phyloP scores from a whole-genome alignment of 2,329 filamentous ascomycete species.

The Monilinia polystroma region DNA sequence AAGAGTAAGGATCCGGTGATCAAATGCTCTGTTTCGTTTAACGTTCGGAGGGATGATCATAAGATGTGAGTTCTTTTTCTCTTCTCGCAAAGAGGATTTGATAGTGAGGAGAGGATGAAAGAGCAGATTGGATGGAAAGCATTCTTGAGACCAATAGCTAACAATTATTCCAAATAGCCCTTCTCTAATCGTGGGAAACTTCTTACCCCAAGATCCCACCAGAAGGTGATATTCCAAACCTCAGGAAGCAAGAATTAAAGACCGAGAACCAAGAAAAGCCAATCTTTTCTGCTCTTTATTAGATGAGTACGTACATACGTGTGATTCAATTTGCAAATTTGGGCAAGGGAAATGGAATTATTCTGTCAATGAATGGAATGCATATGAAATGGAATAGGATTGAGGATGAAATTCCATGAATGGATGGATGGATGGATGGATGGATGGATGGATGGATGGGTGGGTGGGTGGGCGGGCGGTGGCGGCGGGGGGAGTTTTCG shows the following conservation, averaged over 20 bases:
- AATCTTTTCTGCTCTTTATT: slow-evolving; percentile 5
- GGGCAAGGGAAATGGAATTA: background rate
- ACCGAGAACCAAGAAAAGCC: background rate
- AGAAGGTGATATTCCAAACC: slow-evolving; percentile 42
- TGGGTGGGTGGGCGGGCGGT: background rate
- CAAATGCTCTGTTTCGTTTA: slow-evolving; percentile 96
- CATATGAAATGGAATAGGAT: background rate
- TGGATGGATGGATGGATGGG: background rate
- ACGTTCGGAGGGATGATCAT: slow-evolving; percentile 89
- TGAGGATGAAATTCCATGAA: background rate
- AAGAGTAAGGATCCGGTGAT: slow-evolving; percentile 70
- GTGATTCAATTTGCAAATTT: background rate
- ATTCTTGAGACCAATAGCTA: background rate
- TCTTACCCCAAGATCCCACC: slow-evolving; percentile 77
- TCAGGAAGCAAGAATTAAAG: slow-evolving; percentile 26
- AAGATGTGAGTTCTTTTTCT: slow-evolving; percentile 71
- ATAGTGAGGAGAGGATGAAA: background rate
- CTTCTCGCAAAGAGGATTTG: background rate
- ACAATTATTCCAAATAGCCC: slow-evolving; percentile 57
- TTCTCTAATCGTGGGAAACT: slow-evolving; percentile 93
- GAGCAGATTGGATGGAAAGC: background rate
- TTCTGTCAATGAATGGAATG: background rate
- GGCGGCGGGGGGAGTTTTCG: background rate
- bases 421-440: background rate
- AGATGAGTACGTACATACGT: slow-evolving; percentile 20